phyloP scores from a whole-genome alignment of 768 basidiomycete species.

The Termitomyces eurrhizus region DNA sequence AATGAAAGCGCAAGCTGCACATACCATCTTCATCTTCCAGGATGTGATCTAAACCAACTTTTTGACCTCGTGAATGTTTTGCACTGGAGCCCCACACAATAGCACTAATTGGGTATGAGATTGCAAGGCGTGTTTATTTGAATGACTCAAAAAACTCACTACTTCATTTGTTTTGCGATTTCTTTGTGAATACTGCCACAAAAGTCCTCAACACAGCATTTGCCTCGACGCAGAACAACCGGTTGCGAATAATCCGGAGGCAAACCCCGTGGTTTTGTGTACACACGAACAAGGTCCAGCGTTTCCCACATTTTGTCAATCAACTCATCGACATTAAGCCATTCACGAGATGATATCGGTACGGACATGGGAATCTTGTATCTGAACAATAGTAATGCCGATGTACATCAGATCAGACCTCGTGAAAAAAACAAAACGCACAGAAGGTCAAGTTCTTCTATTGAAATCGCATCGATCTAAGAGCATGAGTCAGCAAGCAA shows the following conservation, averaged over 20 bases:
- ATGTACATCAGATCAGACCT: neutral
- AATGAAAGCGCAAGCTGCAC: constrained; percentile 19
- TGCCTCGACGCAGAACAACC: constrained; percentile 74
- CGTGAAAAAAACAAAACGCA: constrained; percentile 32
- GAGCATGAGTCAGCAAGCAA: neutral
- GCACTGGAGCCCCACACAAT: constrained; percentile 96
- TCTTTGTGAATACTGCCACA: constrained; percentile 95
- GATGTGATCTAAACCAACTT: constrained; percentile 84
- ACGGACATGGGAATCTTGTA: constrained; percentile 96
- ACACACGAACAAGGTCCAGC: constrained; percentile 89
- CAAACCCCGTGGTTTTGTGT: constrained; percentile 92
- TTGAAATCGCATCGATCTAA: constrained; percentile 97
- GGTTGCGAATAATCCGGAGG: constrained; percentile 89
- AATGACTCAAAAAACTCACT: constrained; percentile 44
- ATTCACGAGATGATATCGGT: constrained; percentile 88
- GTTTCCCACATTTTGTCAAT: constrained; percentile 91
- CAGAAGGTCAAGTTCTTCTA: constrained; percentile 94
- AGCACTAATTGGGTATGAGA: constrained; percentile 44
- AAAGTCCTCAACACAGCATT: constrained; percentile 79
- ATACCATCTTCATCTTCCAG: constrained; percentile 87
- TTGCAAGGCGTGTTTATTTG: neutral
- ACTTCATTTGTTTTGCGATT: constrained; percentile 97
- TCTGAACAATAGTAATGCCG: constrained; percentile 24
- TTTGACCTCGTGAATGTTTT: constrained; percentile 96
- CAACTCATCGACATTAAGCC: constrained; percentile 97